A percentile compares a stretch with the other conserved stretches of the same genome.
Evolutionary conservation across 2,329 filamentous ascomycete species (phyloP).

Genomic region (Penicillium sp.): DNA sequence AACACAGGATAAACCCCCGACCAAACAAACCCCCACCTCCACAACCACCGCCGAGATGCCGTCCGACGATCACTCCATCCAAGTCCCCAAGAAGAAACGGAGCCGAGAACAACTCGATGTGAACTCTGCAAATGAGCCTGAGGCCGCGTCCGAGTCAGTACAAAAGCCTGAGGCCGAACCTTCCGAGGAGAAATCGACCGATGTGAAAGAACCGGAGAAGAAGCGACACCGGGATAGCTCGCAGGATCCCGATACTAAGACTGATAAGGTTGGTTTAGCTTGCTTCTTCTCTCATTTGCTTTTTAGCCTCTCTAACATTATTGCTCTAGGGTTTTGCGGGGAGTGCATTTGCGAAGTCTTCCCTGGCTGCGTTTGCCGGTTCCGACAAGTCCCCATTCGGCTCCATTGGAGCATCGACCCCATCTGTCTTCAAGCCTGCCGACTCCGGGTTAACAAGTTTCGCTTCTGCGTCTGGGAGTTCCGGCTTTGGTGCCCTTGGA

Average conservation of each 20-base stretch:
- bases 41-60: not conserved
- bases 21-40: not conserved
- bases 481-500: slow-evolving; percentile 38
- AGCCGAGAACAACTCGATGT: not conserved
- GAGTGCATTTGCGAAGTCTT: slow-evolving; percentile 51
- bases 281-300: not conserved
- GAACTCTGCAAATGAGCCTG: not conserved
- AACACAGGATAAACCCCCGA: not conserved
- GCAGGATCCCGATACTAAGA: slow-evolving; percentile 31
- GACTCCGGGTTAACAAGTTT: slow-evolving; percentile 27
- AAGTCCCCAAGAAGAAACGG: not conserved
- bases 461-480: slow-evolving; percentile 28
- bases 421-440: slow-evolving; percentile 41
- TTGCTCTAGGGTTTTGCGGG: slow-evolving; percentile 26
- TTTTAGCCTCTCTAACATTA: not conserved
- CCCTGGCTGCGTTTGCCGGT: slow-evolving; percentile 61
- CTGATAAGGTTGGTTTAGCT: slow-evolving; percentile 22
- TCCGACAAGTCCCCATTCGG: slow-evolving; percentile 62
- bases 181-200: not conserved
- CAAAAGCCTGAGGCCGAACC: not conserved
- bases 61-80: not conserved
- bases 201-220: slow-evolving; percentile 31
- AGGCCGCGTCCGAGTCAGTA: not conserved
- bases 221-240: slow-evolving; percentile 43
- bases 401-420: slow-evolving; percentile 45